These are phyloP conservation scores for Mariannaea sp. DNA, from an alignment of 2,329 filamentous ascomycete species.

Conservation along the genomic window DNA sequence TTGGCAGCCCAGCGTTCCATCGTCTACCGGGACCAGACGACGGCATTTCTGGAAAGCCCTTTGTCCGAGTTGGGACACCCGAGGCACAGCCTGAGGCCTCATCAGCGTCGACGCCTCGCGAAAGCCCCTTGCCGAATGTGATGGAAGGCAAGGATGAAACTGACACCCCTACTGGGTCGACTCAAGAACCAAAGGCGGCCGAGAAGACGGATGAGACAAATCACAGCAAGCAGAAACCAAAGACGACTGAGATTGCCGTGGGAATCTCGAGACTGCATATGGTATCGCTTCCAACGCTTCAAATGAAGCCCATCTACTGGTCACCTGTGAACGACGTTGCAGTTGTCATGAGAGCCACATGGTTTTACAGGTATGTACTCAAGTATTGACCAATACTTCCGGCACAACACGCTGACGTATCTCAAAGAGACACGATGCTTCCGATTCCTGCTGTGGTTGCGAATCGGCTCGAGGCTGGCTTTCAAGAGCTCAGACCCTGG, in stretches of 20 bases:
- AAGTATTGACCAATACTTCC: no score
- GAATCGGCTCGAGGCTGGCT: conserved; percentile 92
- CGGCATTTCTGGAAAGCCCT: conserved; percentile 60
- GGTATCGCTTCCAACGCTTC: conserved; percentile 78
- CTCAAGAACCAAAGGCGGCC: conserved; percentile 8
- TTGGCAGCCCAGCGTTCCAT: conserved; percentile 28
- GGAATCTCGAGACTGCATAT: conserved; percentile 89
- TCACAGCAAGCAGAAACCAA: conserved; percentile 29
- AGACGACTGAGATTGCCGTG: conserved; percentile 70
- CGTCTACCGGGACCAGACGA: conserved; percentile 45
- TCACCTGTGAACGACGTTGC: conserved; percentile 89
- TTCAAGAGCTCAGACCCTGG: conserved; percentile 84
- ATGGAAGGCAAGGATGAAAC: conserved; percentile 9
- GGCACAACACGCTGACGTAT: conserved; percentile 23
- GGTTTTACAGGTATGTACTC: conserved; percentile 78
- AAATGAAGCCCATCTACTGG: conserved; percentile 99
- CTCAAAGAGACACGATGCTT: conserved; percentile 79
- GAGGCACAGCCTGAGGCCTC: conserved; percentile 34
- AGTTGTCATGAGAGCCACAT: conserved; percentile 82
- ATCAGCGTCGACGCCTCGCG: conserved; percentile 15
- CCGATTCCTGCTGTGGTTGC: conserved; percentile 85
- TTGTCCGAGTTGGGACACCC: conserved; percentile 52
- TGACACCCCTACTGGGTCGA: conserved; percentile 1
- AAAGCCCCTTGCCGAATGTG: conserved; percentile 10
- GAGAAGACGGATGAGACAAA: conserved; percentile 11